Percentiles rank a stretch among this genome's conserved stretches.
These are phyloP conservation scores for Murraya paniculata DNA, from an alignment of 345 rosid species.

Conservation along the genomic window DNA sequence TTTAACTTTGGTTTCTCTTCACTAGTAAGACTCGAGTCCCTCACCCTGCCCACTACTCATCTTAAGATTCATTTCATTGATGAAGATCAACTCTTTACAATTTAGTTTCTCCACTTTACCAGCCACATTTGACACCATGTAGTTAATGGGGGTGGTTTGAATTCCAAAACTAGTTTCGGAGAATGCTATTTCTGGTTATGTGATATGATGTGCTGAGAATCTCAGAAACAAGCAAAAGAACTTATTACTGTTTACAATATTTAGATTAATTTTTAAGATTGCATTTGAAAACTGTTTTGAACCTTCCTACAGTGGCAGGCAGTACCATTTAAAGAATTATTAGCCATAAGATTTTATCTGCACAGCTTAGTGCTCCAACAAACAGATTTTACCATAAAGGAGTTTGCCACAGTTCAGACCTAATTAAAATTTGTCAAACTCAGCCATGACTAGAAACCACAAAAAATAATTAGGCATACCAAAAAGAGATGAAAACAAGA, in stretches of 20 bases:
- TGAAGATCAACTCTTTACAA: background rate
- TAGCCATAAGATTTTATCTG: background rate
- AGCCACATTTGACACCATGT: background rate
- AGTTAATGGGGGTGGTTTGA: background rate
- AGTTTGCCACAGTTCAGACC: background rate
- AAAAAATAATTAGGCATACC: background rate
- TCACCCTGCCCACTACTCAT: background rate
- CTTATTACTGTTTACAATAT: background rate
- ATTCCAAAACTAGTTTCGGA: background rate
- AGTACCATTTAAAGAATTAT: background rate
- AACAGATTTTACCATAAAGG: background rate
- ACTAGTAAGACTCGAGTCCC: constrained; percentile 1
- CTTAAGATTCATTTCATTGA: background rate
- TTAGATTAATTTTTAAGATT: background rate
- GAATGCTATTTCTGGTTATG: background rate
- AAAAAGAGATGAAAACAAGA: background rate
- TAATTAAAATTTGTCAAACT: background rate
- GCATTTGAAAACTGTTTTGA: background rate
- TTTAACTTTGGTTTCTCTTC: background rate
- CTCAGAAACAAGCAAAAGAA: background rate
- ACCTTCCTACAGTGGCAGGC: background rate
- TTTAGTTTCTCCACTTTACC: background rate
- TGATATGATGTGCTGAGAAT: background rate
- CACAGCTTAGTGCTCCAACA: background rate
- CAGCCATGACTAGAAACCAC: background rate